Conservation (phyloP, 2,329 filamentous ascomycete species). For the Xylaria hypoxylon region DNA sequence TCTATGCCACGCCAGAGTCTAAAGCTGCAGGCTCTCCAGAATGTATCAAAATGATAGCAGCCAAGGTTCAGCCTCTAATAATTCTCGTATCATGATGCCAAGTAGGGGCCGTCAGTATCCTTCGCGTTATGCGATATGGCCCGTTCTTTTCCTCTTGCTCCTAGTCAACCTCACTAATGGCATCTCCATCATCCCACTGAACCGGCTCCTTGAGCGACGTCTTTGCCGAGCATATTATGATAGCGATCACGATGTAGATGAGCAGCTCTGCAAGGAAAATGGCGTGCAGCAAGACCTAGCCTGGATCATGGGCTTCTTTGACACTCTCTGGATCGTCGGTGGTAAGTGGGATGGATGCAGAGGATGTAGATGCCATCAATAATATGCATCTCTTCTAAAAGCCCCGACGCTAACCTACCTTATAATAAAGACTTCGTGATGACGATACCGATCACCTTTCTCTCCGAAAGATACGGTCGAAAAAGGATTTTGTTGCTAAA, state of each 20-base stretch:
- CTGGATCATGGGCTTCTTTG: conserved; percentile 63
- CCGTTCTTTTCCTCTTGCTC: conserved; percentile 57
- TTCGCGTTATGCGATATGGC: conserved; percentile 33
- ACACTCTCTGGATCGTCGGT: conserved; percentile 62
- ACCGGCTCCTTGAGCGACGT: conserved; percentile 59
- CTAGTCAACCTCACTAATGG: conserved; percentile 61
- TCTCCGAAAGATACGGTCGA: conserved; percentile 58
- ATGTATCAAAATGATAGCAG: conserved; percentile 34
- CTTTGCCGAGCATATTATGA: conserved; percentile 64
- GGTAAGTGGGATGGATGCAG: too few relatives aligned
- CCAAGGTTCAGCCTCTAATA: neutral
- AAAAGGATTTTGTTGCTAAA: conserved; percentile 58
- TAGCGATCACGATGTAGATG: conserved; percentile 57
- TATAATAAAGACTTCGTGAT: conserved; percentile 58
- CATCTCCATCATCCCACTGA: conserved; percentile 61
- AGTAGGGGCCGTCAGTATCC: conserved; percentile 2
- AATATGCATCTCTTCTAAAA: neutral
- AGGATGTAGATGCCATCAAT: neutral
- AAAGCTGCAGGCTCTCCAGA: neutral
- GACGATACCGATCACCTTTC: conserved; percentile 61
- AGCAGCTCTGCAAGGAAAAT: conserved; percentile 66
- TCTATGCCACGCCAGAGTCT: neutral
- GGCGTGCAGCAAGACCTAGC: conserved; percentile 63
- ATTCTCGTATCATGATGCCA: conserved; percentile 1
- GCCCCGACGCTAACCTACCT: conserved; percentile 13